phyloP scores from a whole-genome alignment of 1,284 basidiomycete species.

The Ustilago cynodontis region DNA sequence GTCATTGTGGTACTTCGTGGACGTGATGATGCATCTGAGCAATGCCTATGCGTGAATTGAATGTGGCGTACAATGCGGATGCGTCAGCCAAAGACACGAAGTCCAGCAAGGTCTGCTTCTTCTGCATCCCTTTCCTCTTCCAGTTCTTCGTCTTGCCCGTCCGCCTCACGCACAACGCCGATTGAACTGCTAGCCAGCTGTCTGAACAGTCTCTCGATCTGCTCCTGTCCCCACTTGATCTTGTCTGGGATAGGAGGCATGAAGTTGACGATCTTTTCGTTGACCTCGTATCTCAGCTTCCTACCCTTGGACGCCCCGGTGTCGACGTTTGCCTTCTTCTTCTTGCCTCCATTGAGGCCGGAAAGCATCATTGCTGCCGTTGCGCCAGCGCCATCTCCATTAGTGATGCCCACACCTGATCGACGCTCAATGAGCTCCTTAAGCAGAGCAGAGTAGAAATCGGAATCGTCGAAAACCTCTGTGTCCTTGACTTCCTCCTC shows the following conservation, averaged over 20 bases:
- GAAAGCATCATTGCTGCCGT: constrained; percentile 34
- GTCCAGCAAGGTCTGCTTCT: constrained; percentile 32
- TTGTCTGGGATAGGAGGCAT: constrained; percentile 65
- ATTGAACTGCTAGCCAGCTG: constrained; percentile 49
- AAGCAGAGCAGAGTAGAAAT: constrained; percentile 65
- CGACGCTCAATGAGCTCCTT: constrained; percentile 66
- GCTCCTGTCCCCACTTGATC: constrained; percentile 54
- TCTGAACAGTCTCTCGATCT: constrained; percentile 61
- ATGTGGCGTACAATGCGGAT: not conserved
- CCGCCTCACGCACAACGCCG: constrained; percentile 13
- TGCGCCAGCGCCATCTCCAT: constrained; percentile 6
- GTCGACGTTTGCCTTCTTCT: constrained; percentile 58
- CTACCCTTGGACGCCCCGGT: constrained; percentile 66
- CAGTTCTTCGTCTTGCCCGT: not conserved
- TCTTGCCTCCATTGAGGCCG: constrained; percentile 32
- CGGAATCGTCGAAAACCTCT: constrained; percentile 67
- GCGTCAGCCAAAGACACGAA: constrained; percentile 44
- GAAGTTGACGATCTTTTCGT: constrained; percentile 67
- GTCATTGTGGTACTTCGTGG: not conserved
- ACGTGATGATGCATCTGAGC: not conserved
- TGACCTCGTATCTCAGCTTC: constrained; percentile 65
- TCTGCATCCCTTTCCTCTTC: constrained; percentile 14
- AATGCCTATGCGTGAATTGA: constrained; percentile 1
- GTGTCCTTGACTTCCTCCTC: constrained; percentile 26
- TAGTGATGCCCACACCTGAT: constrained; percentile 17